These are phyloP conservation scores for Pythium sukuiense DNA, from an alignment of 352 stramenopile species.

Conservation along the genomic window DNA sequence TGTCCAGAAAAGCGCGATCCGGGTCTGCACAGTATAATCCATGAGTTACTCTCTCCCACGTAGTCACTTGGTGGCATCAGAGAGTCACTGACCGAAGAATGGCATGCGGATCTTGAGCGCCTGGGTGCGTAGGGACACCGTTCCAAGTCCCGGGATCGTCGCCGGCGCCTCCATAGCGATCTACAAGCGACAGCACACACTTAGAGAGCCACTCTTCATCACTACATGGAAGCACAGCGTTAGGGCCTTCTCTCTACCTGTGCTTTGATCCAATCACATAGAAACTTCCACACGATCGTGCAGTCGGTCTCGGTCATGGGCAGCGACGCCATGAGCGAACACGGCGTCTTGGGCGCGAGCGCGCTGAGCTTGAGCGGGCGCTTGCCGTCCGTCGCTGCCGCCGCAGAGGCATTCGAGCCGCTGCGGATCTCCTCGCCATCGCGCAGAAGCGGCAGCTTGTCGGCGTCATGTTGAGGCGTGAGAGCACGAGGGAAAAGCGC, in stretches of 20 bases:
- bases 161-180: constrained; percentile 73
- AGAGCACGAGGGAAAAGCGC: constrained; percentile 29
- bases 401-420: neutral
- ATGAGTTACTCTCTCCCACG: too few species aligned
- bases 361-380: constrained; percentile 23
- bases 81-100: constrained; percentile 47
- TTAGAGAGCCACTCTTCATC: neutral
- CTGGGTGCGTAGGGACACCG: constrained; percentile 48
- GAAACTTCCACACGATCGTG: constrained; percentile 60
- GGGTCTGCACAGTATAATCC: constrained; percentile 36
- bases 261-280: constrained; percentile 69
- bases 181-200: constrained; percentile 26
- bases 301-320: constrained; percentile 55
- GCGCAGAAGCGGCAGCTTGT: constrained; percentile 16
- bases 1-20: constrained; percentile 52
- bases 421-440: neutral
- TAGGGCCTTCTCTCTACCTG: constrained; percentile 28
- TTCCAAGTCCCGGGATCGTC: constrained; percentile 69
- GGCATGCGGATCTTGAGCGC: constrained; percentile 55
- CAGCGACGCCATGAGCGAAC: constrained; percentile 44
- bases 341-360: constrained; percentile 46
- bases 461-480: constrained; percentile 15
- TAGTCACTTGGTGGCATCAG: neutral
- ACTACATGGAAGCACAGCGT: neutral
- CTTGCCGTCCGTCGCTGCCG: neutral